phyloP scores from a whole-genome alignment of 768 basidiomycete species.

The Lentinula boryana region DNA sequence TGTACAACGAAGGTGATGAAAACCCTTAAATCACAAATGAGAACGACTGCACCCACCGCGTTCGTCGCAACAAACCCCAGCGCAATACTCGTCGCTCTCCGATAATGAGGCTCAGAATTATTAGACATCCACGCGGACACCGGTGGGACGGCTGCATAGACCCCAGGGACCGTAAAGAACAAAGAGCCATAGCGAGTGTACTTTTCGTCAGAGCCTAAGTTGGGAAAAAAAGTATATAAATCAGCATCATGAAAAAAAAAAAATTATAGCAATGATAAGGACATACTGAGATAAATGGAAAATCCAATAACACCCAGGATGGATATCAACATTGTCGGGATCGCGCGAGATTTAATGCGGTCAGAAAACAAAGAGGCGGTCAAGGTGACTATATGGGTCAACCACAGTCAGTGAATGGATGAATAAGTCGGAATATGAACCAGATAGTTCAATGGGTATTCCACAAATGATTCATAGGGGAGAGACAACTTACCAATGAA shows the following conservation, averaged over 20 bases:
- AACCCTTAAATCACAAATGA: neutral
- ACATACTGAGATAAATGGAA: conserved; percentile 23
- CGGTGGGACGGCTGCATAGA: conserved; percentile 24
- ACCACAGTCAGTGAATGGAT: neutral
- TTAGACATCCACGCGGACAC: conserved; percentile 30
- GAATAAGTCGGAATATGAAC: neutral
- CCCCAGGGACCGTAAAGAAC: conserved; percentile 28
- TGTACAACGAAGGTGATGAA: conserved; percentile 4
- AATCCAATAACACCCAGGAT: conserved; percentile 23
- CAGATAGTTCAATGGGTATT: no score
- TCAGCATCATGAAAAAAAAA: neutral
- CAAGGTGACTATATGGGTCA: conserved; percentile 8
- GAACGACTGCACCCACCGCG: conserved; percentile 15
- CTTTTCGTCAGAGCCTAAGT: conserved; percentile 17
- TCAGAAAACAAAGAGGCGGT: conserved; percentile 6
- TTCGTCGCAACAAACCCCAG: conserved; percentile 29
- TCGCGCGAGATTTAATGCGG: conserved; percentile 17
- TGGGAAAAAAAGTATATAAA: neutral
- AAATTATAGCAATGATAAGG: neutral
- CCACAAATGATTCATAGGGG: no score
- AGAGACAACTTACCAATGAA: conserved; percentile 23
- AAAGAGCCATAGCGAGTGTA: conserved; percentile 25
- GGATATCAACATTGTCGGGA: conserved; percentile 18
- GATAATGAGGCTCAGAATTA: conserved; percentile 30
- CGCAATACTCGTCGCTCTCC: conserved; percentile 29